Conservation (phyloP, 345 rosid genomes). For the Populus alba region DNA sequence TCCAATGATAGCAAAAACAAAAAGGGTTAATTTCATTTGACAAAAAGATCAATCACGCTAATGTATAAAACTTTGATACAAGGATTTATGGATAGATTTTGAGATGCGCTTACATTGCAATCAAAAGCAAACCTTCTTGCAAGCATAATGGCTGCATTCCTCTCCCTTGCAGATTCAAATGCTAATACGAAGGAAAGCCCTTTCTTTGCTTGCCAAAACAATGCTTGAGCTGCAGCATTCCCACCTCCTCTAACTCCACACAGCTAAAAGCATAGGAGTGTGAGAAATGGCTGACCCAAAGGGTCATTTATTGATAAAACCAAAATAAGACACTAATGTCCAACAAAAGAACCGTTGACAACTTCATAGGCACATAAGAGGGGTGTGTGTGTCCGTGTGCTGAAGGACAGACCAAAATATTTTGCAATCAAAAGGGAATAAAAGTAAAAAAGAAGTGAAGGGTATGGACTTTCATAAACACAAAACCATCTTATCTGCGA, state of each 20-base stretch:
- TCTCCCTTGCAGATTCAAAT: constrained; percentile 82
- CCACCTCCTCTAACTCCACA: constrained; percentile 99
- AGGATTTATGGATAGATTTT: background rate
- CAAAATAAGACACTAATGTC: background rate
- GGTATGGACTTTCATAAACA: background rate
- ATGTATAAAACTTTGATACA: background rate
- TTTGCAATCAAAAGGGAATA: background rate
- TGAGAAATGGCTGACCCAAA: background rate
- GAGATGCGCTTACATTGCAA: constrained; percentile 61
- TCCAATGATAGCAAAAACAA: background rate
- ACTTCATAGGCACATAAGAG: background rate
- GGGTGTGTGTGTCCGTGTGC: background rate
- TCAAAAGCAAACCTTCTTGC: constrained; percentile 94
- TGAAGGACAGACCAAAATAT: background rate
- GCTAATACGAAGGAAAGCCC: constrained; percentile 75
- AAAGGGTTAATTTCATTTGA: background rate
- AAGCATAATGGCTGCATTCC: constrained; percentile 90
- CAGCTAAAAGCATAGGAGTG: constrained; percentile 35
- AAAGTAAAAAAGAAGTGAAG: background rate
- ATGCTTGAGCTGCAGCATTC: constrained; percentile 89
- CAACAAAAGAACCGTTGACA: background rate
- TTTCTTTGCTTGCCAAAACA: constrained; percentile 86
- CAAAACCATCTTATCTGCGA: background rate
- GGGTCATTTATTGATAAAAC: background rate
- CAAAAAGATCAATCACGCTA: background rate